These are phyloP conservation scores for Trypanosoma grayi DNA, from an alignment of 208 protist species.

Conservation along the genomic window DNA sequence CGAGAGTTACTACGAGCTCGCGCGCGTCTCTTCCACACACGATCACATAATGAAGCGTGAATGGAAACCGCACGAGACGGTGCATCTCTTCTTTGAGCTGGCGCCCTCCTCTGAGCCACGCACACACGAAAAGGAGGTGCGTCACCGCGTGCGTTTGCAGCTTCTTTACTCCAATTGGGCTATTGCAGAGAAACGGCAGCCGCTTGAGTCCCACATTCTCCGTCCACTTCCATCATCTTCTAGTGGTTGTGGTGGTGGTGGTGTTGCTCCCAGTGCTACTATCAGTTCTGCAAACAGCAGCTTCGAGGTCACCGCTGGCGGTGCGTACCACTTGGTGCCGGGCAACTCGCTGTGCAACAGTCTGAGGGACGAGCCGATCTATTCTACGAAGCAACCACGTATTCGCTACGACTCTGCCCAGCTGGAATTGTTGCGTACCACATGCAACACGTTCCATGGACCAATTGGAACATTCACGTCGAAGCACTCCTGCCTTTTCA, in stretches of 20 bases:
- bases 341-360: neutral
- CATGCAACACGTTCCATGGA: constrained; percentile 58
- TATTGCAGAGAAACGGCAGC: neutral
- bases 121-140: constrained; percentile 27
- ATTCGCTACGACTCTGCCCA: constrained; percentile 43
- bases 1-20: constrained; percentile 57
- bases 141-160: constrained; percentile 65
- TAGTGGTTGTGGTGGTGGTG: neutral
- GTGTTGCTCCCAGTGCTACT: neutral
- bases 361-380: neutral
- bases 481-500: constrained; percentile 72
- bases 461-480: constrained; percentile 59
- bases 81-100: constrained; percentile 68
- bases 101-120: constrained; percentile 29
- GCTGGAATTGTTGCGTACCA: constrained; percentile 35
- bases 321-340: neutral
- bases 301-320: no score
- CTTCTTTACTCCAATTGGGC: constrained; percentile 79
- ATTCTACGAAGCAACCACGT: neutral
- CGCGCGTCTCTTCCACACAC: constrained; percentile 56
- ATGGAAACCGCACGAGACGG: constrained; percentile 59
- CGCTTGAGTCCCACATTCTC: constrained; percentile 13
- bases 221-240: neutral
- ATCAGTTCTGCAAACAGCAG: neutral
- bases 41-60: constrained; percentile 47